These are phyloP conservation scores for Solanum microdontum DNA, from an alignment of 257 asterid genomes.

Conservation along the genomic window DNA sequence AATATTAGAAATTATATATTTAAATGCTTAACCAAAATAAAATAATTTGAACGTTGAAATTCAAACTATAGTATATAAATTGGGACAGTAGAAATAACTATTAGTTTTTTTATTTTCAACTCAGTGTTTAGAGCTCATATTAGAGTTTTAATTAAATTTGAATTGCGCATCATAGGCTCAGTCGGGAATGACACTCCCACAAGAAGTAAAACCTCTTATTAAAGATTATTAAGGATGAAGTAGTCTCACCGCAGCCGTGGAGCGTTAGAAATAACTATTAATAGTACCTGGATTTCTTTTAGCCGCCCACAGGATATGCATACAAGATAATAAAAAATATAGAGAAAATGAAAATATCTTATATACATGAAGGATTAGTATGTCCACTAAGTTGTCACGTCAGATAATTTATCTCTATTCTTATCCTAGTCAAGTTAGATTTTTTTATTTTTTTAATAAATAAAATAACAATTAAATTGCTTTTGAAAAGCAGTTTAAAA, in stretches of 20 bases:
- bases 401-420: not conserved
- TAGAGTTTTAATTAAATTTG: fast-evolving
- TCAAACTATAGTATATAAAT: too few relatives aligned
- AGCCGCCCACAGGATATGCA: not conserved
- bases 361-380: not conserved
- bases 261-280: too few relatives aligned
- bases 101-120: fast-evolving
- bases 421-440: not conserved
- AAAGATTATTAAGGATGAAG: fast-evolving
- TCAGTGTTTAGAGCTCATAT: fast-evolving
- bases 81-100: too few relatives aligned
- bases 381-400: not conserved
- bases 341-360: not conserved
- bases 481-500: not conserved
- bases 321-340: not conserved
- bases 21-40: not conserved
- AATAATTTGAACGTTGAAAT: too few relatives aligned
- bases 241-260: fast-evolving
- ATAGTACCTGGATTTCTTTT: not conserved
- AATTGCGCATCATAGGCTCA: fast-evolving
- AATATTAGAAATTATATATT: too few relatives aligned
- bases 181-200: fast-evolving
- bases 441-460: too few relatives aligned
- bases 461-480: too few relatives aligned
- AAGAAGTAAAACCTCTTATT: fast-evolving